Percentiles rank a stretch among this genome's conserved stretches.
phyloP scores from a whole-genome alignment of 2,329 filamentous ascomycete species.

The Alternaria triticina region DNA sequence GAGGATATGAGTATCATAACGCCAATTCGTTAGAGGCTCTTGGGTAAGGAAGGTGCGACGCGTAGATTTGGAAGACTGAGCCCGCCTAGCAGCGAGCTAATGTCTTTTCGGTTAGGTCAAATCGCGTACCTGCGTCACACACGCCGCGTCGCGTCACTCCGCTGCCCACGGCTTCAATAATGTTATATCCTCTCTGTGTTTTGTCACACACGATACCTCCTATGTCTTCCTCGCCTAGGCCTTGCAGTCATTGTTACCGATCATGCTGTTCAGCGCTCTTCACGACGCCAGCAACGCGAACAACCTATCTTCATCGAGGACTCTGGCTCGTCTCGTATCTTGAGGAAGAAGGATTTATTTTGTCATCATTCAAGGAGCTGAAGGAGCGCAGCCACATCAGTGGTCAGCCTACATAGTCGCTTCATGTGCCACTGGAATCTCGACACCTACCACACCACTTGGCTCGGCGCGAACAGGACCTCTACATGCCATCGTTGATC shows the following conservation, averaged over 20 bases:
- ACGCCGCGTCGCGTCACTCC: neutral
- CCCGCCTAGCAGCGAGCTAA: neutral
- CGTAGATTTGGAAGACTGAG: neutral
- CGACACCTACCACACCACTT: neutral
- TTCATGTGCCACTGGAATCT: neutral
- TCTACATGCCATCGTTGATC: constrained; percentile 22
- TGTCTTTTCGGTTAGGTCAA: neutral
- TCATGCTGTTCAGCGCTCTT: neutral
- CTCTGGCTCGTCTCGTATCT: neutral
- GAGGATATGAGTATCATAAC: neutral
- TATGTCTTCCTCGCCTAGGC: neutral
- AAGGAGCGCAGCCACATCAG: neutral
- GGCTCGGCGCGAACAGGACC: neutral
- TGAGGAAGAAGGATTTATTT: neutral
- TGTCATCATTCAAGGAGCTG: neutral
- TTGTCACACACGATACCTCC: neutral
- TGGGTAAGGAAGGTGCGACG: neutral
- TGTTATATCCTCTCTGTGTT: neutral
- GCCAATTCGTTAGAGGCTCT: neutral
- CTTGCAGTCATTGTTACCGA: neutral
- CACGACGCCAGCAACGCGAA: neutral
- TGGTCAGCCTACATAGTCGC: neutral
- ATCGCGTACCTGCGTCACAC: neutral
- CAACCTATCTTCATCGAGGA: neutral
- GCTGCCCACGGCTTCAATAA: neutral